These are phyloP conservation scores for Sporobolus alterniflorus DNA, from an alignment of 202 grass and related monocot genomes.

Conservation along the genomic window DNA sequence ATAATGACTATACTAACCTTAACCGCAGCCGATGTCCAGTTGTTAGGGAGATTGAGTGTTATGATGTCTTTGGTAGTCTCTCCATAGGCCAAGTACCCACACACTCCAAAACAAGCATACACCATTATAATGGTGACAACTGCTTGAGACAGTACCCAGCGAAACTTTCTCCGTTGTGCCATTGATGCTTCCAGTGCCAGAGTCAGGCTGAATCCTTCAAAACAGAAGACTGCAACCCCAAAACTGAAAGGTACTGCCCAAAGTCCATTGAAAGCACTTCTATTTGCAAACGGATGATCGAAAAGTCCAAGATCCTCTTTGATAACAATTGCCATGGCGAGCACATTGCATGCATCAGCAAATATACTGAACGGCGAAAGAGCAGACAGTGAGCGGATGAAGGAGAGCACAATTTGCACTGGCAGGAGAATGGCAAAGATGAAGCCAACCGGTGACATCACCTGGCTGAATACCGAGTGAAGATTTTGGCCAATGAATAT, in stretches of 20 bases:
- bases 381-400: conserved; percentile 71
- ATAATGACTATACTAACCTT: conserved; percentile 64
- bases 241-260: conserved; percentile 72
- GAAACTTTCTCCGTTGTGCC: conserved; percentile 79
- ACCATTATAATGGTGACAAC: conserved; percentile 64
- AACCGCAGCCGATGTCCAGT: conserved; percentile 63
- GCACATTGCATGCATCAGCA: conserved; percentile 77
- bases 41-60: conserved; percentile 92
- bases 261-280: conserved; percentile 79
- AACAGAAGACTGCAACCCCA: conserved; percentile 86
- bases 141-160: conserved; percentile 76
- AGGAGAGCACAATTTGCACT: conserved; percentile 73
- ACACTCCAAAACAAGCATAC: conserved; percentile 82
- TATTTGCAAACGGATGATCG: conserved; percentile 59
- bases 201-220: conserved; percentile 94
- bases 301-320: conserved; percentile 80
- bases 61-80: conserved; percentile 87
- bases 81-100: conserved; percentile 90
- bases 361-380: conserved; percentile 92
- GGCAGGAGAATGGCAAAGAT: conserved; percentile 84
- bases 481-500: conserved; percentile 97
- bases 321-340: conserved; percentile 87
- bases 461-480: conserved; percentile 65
- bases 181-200: conserved; percentile 86
- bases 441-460: conserved; percentile 62